Evolutionary conservation across 139 green algal species (phyloP), one percentile per base, ranked within the genome.

Genomic region (Mesotaenium endlicherianum): DNA sequence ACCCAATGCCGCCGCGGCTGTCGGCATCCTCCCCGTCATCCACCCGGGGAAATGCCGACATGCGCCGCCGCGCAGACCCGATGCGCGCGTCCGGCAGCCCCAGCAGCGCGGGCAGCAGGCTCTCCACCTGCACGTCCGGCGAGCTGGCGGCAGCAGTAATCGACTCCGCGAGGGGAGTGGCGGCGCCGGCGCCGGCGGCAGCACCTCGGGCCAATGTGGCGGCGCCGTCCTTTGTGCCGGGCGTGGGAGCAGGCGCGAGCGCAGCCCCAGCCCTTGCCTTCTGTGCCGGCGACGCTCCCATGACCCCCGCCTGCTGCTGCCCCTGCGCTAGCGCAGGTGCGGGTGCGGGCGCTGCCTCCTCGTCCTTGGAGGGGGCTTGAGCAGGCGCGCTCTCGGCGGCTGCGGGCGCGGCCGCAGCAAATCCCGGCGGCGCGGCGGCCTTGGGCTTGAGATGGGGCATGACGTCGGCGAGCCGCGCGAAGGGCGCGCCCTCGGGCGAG

Each of bases 401-500:
- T n/a, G n/a, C n/a, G n/a, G n/a, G n/a, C n/a, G 26, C 69, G 26
- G 40, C 60, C 17, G 69, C 78, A 17, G 41, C 74, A 86, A 85
- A 87, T 34, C 81, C 81, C 44, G 81, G 81, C 3, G 81, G 81
- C n/a, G 86, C 55, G 38, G 45, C n/a, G 39, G 81, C 30, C 26
- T 70, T 81, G 41, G 71, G 74, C 26, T 81, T 86, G n/a, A 87
- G 71, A 49, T 87, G 81, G 26, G 81, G 81, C 81, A 87, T 76
- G 3, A 85, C 81, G 40, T 38, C 49, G 31, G 75, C 81, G 36
- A 87, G 71, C 26, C 75, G 53, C 50, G 69, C 8, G 41, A 86
- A 88, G 26, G 83, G 83, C 42, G 77, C 38, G 31, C n/a, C 41
- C n/a, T 44, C 57, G 5, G 79, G 43, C 4, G 57, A n/a, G 17